Base-by-base conservation (phyloP, 2,329 filamentous ascomycete species). In the Cercospora sojina region DNA sequence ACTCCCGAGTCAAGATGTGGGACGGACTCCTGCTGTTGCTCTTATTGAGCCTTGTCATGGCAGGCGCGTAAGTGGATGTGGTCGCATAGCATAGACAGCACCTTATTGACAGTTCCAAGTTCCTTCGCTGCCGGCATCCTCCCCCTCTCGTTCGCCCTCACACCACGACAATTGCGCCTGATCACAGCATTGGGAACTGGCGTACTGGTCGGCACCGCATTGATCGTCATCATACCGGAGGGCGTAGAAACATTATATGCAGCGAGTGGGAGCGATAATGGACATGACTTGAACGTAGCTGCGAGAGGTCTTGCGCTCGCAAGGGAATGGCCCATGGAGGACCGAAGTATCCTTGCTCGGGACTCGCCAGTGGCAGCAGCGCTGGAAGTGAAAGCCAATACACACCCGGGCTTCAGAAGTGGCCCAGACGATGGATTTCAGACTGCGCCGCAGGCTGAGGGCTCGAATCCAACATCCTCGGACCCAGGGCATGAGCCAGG, bases 151-250 rank as follows among this genome's bases (percentile, higher is more conserved):
- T 91, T 99, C 83, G 87, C 90, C 65, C 86, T 99, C 27, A 94
- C 93, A 31, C 88, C 91, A 67, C 91, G 92, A 51, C 92, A 97
- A 79, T 83, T 98, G 65, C 90, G 94, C 76, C 83, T 97, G 59
- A 91, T 98, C 77, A 96, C 94, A 23, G 93, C 93, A 65, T 87
- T 98, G 77, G 95, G 95, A 62, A 92, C 97, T 79, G 95, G 95
- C 53, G 91, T 99, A 60, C 84, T 99, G 8, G 93, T 99, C 16
- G 95, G 95, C 38, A 98, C 95, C 29, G 94, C 94, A 1, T 85
- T 99, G 70, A 94, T 98, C 70, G 93, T 99, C 32, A 98, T 99
- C 76, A 97, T 99, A 74, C 95, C 95, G 0, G 95, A 99, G 79
- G 95, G 95, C 41, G 90, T 98, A 67, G 93, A 97, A 77, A 94